A percentile compares a stretch with the other conserved stretches of the same genome.
Conservation (phyloP, 192 early-diverging fungal species). For the Linderina pennispora region DNA sequence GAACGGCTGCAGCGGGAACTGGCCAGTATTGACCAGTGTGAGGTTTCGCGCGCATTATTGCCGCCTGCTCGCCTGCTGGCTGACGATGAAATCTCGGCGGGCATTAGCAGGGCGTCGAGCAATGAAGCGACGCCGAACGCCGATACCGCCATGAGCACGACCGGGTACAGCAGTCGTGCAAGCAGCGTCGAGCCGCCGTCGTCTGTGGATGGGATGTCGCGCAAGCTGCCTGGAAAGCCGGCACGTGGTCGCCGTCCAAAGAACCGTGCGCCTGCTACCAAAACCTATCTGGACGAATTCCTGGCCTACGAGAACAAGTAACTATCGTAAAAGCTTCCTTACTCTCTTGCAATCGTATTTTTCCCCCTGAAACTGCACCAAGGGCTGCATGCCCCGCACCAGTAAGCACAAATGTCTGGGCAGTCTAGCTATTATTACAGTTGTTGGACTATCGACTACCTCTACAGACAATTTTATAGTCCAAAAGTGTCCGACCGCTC, state of each 20-base stretch:
- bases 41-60: conserved; percentile 14
- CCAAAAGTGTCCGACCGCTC: too few species aligned
- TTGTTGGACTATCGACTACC: neutral
- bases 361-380: too few species aligned
- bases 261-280: conserved; percentile 3
- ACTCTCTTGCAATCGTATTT: too few species aligned
- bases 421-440: neutral
- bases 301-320: conserved; percentile 24
- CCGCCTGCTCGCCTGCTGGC: conserved; percentile 20
- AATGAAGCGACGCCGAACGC: too few species aligned
- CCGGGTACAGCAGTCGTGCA: conserved; percentile 32
- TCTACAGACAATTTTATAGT: too few species aligned
- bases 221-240: conserved; percentile 2
- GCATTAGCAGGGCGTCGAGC: too few species aligned
- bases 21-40: conserved; percentile 8
- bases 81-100: too few species aligned
- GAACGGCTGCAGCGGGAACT: conserved; percentile 15
- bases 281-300: conserved; percentile 28
- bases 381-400: neutral
- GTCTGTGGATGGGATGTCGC: conserved; percentile 8
- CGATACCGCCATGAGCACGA: too few species aligned
- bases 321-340: neutral
- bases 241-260: conserved; percentile 26
- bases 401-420: neutral
- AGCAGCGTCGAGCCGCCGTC: conserved; percentile 27